These are phyloP conservation scores for Pestalotiopsis sp. DNA, from an alignment of 2,329 filamentous ascomycete genomes.

Conservation along the genomic window DNA sequence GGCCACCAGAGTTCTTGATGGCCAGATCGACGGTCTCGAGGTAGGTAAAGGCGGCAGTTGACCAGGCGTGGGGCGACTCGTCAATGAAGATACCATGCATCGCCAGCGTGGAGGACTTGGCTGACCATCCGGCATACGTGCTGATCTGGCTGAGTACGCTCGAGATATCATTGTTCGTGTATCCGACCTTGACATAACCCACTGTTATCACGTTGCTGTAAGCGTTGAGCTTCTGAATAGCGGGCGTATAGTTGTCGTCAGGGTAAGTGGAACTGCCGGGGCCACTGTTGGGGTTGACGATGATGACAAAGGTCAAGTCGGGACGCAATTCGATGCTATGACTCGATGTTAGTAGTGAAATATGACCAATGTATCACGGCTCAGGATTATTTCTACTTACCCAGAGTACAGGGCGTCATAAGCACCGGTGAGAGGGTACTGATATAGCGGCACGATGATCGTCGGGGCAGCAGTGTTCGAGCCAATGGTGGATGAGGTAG, in stretches of 20 bases:
- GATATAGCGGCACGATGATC: not conserved
- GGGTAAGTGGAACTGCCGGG: slow-evolving; percentile 35
- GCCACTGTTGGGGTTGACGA: slow-evolving; percentile 31
- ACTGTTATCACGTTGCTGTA: slow-evolving; percentile 39
- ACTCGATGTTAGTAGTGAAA: not conserved
- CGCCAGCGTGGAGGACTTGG: slow-evolving; percentile 24
- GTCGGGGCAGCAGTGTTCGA: not conserved
- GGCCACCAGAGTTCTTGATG: not conserved
- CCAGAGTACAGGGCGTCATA: not conserved
- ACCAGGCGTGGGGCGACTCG: slow-evolving; percentile 30
- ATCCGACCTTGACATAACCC: slow-evolving; percentile 43
- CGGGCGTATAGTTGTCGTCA: slow-evolving; percentile 34
- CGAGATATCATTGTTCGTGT: slow-evolving; percentile 31
- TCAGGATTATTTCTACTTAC: not conserved
- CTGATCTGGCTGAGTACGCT: slow-evolving; percentile 37
- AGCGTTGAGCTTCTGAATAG: slow-evolving; percentile 36
- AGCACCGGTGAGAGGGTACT: not conserved
- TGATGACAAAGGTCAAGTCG: slow-evolving; percentile 13
- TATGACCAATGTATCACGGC: not conserved
- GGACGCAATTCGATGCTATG: not conserved
- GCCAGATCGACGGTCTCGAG: not conserved
- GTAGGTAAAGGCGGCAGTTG: not conserved
- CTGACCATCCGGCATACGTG: slow-evolving; percentile 38
- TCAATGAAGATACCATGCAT: slow-evolving; percentile 43
- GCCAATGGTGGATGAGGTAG: not conserved